phyloP scores from a whole-genome alignment of 768 basidiomycete species.

The Trametes gibbosa region DNA sequence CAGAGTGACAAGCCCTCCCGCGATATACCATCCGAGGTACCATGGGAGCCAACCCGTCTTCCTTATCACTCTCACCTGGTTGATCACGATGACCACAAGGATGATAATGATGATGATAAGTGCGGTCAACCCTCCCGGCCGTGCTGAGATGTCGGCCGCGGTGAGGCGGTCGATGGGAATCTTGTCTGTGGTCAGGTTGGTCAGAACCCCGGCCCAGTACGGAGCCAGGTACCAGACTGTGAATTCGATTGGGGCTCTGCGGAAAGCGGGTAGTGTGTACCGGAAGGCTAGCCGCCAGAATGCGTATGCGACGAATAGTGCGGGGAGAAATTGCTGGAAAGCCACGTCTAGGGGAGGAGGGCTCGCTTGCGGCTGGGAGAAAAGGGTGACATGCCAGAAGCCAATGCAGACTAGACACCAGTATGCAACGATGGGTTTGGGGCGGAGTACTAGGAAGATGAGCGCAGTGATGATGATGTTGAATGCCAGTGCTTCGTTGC shows the following conservation, averaged over 20 bases:
- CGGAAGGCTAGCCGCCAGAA: slow-evolving; percentile 79
- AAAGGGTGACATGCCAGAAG: slow-evolving; percentile 81
- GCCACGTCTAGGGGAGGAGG: slow-evolving; percentile 72
- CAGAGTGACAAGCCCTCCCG: slow-evolving; percentile 62
- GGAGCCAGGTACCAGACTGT: slow-evolving; percentile 72
- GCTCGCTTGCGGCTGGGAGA: slow-evolving; percentile 65
- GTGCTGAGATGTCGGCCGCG: slow-evolving; percentile 59
- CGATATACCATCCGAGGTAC: slow-evolving; percentile 72
- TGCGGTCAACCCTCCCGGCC: slow-evolving; percentile 64
- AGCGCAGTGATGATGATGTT: slow-evolving; percentile 66
- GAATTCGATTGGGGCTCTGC: slow-evolving; percentile 66
- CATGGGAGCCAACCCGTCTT: slow-evolving; percentile 81
- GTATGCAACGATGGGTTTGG: slow-evolving; percentile 62
- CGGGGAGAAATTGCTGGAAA: slow-evolving; percentile 75
- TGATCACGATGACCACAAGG: slow-evolving; percentile 56
- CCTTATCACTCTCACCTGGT: slow-evolving; percentile 79
- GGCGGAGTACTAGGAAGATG: slow-evolving; percentile 72
- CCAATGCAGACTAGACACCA: slow-evolving; percentile 83
- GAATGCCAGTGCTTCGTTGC: slow-evolving; percentile 67
- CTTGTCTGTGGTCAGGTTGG: slow-evolving; percentile 66
- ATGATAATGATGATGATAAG: slow-evolving; percentile 67
- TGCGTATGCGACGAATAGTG: slow-evolving; percentile 72
- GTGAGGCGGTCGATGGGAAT: slow-evolving; percentile 80
- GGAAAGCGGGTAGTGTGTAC: slow-evolving; percentile 70
- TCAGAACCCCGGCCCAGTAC: slow-evolving; percentile 76